Conservation (phyloP, 139 green algal genomes). For the Chlorella sorokiniana region DNA sequence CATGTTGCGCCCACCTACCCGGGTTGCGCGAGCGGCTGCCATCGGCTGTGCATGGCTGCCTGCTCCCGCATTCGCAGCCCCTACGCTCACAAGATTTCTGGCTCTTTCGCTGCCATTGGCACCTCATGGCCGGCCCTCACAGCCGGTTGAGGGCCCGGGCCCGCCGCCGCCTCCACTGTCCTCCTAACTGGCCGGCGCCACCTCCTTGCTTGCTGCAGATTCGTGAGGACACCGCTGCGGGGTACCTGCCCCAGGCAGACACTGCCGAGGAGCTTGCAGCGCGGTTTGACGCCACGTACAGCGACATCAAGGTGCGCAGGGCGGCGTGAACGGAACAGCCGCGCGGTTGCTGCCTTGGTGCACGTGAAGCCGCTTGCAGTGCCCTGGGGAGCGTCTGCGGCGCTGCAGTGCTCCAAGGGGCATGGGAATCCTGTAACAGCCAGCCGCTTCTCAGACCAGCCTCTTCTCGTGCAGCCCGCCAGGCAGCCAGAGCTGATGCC, state of each 20-base stretch:
- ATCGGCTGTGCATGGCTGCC: neutral
- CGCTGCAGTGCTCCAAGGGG: neutral
- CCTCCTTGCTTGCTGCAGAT: constrained; percentile 27
- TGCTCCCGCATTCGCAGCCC: neutral
- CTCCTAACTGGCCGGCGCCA: neutral
- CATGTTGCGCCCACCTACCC: no score
- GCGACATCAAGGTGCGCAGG: constrained; percentile 34
- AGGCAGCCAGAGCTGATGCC: no score
- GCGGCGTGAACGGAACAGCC: no score
- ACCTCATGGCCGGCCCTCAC: neutral
- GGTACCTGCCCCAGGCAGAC: constrained; percentile 29
- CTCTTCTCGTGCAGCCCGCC: no score
- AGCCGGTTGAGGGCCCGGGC: neutral
- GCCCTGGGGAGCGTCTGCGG: neutral
- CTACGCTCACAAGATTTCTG: no score
- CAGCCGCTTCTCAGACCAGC: no score
- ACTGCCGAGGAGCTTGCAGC: constrained; percentile 39
- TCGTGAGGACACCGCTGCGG: constrained; percentile 21
- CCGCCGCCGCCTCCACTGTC: neutral
- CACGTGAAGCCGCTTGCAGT: no score
- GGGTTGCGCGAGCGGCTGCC: no score
- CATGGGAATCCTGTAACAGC: no score
- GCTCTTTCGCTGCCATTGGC: no score
- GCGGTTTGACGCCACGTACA: constrained; percentile 58
- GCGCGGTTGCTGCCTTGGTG: neutral